Base-by-base conservation (phyloP, 148 eudicot species). In the Rhododendron williamsianum region DNA sequence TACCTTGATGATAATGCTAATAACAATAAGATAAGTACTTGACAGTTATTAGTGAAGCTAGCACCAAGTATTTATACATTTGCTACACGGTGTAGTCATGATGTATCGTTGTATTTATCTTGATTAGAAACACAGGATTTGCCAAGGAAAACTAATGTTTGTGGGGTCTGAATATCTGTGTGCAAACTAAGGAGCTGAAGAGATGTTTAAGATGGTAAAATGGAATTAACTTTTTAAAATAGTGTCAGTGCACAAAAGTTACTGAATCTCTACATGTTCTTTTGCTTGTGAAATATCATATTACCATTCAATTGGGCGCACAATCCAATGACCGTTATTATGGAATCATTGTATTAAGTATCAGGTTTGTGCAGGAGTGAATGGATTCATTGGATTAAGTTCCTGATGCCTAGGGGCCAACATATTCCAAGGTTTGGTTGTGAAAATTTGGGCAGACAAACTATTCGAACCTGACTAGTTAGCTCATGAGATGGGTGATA, bases 121-220 rank as follows among this genome's bases (percentile, higher is more conserved):
- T 19, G 25, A 36, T 11, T 36, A 43, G 41, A 76, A 19, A 21
- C 49, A 36, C 25, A 7, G 21, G 43, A 76, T 76, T 76, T 76
- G n/a, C 41, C 4, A 8, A 43, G 25, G 51, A 23, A 76, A 76
- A 36, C 21, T 18, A 76, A 76, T 41, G 18, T 43, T 23, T 48
- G 19, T 45, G 4, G 36, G 54, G 9, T 78, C 56, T 45, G 81
- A 1, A 21, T n/a, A 48, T 51, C 25, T 9, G 35, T 49, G 46
- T 23, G 81, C 60, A 79, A 49, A 49, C 82, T 79, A 27, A 46
- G 60, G 58, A n/a, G 58, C 60, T n/a, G 82, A 79, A 79, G 82
- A 49, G 60, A 78, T 46, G 56, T 33, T 78, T 46, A 78, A 45
- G 56, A 73, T 78, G 49, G 80, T 41, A 16, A 7, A 36, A 23